Base-by-base conservation (phyloP, 1,284 basidiomycete genomes). In the Cryptococcus maquisensis region DNA sequence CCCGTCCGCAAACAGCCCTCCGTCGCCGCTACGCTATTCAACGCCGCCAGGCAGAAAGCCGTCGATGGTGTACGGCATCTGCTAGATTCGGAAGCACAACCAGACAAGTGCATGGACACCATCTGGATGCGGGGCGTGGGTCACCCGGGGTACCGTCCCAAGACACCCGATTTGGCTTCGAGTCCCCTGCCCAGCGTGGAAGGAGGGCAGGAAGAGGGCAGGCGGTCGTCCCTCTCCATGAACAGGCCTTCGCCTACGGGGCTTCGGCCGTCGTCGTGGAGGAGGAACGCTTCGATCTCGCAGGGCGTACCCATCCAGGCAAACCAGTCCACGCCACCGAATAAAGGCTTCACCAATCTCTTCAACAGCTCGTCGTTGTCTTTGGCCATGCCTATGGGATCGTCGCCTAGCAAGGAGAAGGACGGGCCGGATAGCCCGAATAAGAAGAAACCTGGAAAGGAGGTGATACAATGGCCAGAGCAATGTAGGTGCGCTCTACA, bases 111-210 rank as follows among this genome's bases (percentile, higher is more conserved):
- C 54, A 69, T 81, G 0, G 87, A 91, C 26, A 82, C 85, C 0
- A 92, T 93, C 42, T 92, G 88, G 88, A 75, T 93, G 7, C 80
- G 93, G 44, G 90, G 90, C 28, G 83, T 90, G 6, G 81, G 82
- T 58, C 89, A 92, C 68, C 82, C 69, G 59, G 82, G 72, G 7
- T 75, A 56, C 62, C 75, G 23, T 3, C 81, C 61, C 63, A 50
- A 76, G 73, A 35, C 68, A 65, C 57, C 68, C 61, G 40, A 40
- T 36, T 28, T 54, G 24, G 39, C 24, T 16, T 49, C 40, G 37
- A 32, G 37, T 13, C 43, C 24, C n/a, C 16, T 55, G 6, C 52
- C 55, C 4, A 55, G 59, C 42, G 18, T 23, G 15, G 18, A 44
- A 16, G 39, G 39, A 40, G 39, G 9, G 20, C n/a, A 21, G 20